phyloP scores from a whole-genome alignment of 345 rosid genomes.

The Cardamine occulta region DNA sequence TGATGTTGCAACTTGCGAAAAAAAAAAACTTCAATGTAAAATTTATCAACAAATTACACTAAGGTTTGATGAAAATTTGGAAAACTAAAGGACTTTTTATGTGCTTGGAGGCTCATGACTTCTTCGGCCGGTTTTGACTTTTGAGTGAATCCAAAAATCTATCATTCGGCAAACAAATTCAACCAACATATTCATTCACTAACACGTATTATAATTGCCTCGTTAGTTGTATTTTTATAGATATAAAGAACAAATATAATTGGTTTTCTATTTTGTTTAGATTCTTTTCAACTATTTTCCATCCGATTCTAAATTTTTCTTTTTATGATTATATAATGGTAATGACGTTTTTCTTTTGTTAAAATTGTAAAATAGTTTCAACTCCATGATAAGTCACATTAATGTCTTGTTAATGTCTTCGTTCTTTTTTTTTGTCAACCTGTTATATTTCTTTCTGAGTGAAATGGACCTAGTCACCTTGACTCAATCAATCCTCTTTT shows the following conservation, averaged over 20 bases:
- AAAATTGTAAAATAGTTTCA: not conserved
- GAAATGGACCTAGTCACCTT: slow-evolving; percentile 28
- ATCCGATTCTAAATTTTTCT: not conserved
- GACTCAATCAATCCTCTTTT: slow-evolving; percentile 38
- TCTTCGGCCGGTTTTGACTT: too few species aligned
- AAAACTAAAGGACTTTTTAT: too few species aligned
- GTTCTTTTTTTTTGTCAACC: not conserved
- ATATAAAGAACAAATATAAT: too few species aligned
- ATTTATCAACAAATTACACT: not conserved
- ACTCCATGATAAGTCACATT: not conserved
- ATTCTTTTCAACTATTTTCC: not conserved
- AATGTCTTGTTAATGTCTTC: not conserved
- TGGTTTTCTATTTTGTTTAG: not conserved
- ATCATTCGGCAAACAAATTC: too few species aligned
- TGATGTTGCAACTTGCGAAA: not conserved
- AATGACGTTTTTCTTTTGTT: not conserved
- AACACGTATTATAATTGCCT: not conserved
- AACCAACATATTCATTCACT: not conserved
- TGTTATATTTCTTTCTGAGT: not conserved
- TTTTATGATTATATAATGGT: not conserved
- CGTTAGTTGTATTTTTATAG: not conserved
- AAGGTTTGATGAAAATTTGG: too few species aligned
- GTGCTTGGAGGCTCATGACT: too few species aligned
- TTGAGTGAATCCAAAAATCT: too few species aligned
- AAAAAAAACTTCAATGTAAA: not conserved